These are phyloP conservation scores for Rhizopogon vesiculosus DNA, from an alignment of 768 basidiomycete genomes.

Conservation along the genomic window DNA sequence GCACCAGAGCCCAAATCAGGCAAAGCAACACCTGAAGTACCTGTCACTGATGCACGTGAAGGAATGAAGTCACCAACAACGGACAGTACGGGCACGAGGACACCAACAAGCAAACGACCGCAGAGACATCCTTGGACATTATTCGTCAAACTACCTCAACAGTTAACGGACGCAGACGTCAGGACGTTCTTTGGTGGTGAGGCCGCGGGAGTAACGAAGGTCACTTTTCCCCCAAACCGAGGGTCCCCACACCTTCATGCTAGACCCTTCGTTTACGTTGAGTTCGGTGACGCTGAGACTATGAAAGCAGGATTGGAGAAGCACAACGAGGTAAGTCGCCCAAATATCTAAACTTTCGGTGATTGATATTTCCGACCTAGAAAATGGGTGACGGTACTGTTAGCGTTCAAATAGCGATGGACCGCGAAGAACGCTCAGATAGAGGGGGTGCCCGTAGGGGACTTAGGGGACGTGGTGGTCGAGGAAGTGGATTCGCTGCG, in stretches of 20 bases:
- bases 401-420: constrained; percentile 72
- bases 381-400: constrained; percentile 63
- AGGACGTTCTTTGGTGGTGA: constrained; percentile 75
- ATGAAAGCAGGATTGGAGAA: constrained; percentile 79
- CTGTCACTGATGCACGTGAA: constrained; percentile 22
- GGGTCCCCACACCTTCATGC: constrained; percentile 40
- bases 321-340: constrained; percentile 57
- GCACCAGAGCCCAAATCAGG: constrained; percentile 28
- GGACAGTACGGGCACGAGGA: constrained; percentile 60
- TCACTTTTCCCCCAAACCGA: constrained; percentile 35
- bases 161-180: constrained; percentile 59
- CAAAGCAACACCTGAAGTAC: constrained; percentile 32
- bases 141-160: constrained; percentile 63
- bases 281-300: constrained; percentile 83
- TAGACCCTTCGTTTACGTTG: constrained; percentile 73
- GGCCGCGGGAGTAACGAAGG: constrained; percentile 61
- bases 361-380: constrained; percentile 31
- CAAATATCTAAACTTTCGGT: neutral
- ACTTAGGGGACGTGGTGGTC: constrained; percentile 47
- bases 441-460: constrained; percentile 42
- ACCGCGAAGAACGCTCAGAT: constrained; percentile 34
- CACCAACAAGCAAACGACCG: constrained; percentile 63
- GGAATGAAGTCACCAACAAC: constrained; percentile 53
- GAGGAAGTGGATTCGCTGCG: constrained; percentile 52
- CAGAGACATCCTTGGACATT: constrained; percentile 80